A percentile compares a stretch with the other conserved stretches of the same genome.
Evolutionary conservation across 1,139 yeast species (phyloP).

Genomic region (Debaryomycetaceae sp.): DNA sequence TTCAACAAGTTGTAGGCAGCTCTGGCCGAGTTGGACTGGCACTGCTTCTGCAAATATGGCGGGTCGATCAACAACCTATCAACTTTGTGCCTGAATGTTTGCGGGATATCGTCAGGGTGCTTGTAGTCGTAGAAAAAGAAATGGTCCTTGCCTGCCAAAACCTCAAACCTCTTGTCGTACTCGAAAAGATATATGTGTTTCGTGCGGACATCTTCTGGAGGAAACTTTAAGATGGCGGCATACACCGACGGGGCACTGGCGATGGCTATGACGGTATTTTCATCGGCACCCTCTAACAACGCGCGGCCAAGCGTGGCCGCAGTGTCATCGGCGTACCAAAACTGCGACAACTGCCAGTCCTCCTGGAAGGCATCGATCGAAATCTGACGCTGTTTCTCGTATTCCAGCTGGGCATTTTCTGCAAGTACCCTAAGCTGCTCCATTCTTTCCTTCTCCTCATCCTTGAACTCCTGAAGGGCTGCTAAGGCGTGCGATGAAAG

Average conservation of each 20-base stretch:
- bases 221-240: slow-evolving; percentile 66
- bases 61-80: slow-evolving; percentile 83
- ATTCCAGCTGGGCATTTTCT: slow-evolving; percentile 54
- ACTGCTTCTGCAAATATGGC: slow-evolving; percentile 76
- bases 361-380: slow-evolving; percentile 70
- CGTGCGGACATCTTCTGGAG: slow-evolving; percentile 54
- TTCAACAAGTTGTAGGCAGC: slow-evolving; percentile 63
- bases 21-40: slow-evolving; percentile 70
- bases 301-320: slow-evolving; percentile 66
- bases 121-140: slow-evolving; percentile 76
- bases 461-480: slow-evolving; percentile 67
- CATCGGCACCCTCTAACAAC: slow-evolving; percentile 69
- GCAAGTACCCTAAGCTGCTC: slow-evolving; percentile 57
- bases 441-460: slow-evolving; percentile 59
- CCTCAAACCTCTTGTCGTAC: slow-evolving; percentile 68
- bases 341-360: slow-evolving; percentile 92
- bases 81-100: slow-evolving; percentile 53
- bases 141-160: slow-evolving; percentile 62
- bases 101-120: slow-evolving; percentile 61
- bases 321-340: slow-evolving; percentile 78
- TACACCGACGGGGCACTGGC: slow-evolving; percentile 91
- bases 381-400: slow-evolving; percentile 18
- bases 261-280: slow-evolving; percentile 63
- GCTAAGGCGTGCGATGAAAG: slow-evolving; percentile 73
- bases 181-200: slow-evolving; percentile 70